Conservation (phyloP, 2,329 filamentous ascomycete species). For the Fusarium verticillioides region DNA sequence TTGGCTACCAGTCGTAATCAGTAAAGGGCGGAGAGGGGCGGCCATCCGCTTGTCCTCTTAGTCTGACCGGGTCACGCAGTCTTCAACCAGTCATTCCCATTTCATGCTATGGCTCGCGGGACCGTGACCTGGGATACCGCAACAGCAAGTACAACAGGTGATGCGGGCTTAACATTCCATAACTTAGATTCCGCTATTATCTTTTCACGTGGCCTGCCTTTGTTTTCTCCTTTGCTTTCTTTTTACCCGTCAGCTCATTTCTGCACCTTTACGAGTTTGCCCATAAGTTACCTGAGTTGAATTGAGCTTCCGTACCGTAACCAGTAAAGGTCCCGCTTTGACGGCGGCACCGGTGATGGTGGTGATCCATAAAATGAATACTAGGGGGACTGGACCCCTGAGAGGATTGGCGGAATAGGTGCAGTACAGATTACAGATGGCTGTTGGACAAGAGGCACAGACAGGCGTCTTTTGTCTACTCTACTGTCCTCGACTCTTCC, state of each 20-base stretch:
- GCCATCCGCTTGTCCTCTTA: conserved; percentile 33
- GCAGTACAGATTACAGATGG: conserved; percentile 19
- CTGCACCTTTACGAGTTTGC: conserved; percentile 30
- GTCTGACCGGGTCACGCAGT: conserved; percentile 37
- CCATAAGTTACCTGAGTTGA: background rate
- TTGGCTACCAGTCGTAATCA: conserved; percentile 25
- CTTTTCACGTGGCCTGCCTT: background rate
- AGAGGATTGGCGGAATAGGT: conserved; percentile 38
- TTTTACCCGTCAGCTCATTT: conserved; percentile 36
- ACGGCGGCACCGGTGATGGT: conserved; percentile 27
- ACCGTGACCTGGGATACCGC: conserved; percentile 24
- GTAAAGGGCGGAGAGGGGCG: conserved; percentile 34
- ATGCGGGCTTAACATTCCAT: conserved; percentile 29
- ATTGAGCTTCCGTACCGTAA: conserved; percentile 11
- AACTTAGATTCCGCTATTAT: conserved; percentile 21
- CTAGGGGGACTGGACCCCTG: conserved; percentile 14
- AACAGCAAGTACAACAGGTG: conserved; percentile 31
- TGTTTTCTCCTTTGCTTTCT: conserved; percentile 6
- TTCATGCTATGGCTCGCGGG: conserved; percentile 33
- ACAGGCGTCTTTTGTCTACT: background rate
- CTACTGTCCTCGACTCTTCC: background rate
- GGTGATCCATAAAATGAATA: conserved; percentile 10
- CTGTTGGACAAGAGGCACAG: conserved; percentile 13
- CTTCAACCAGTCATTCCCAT: conserved; percentile 40
- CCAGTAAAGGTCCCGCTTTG: conserved; percentile 18